Evolutionary conservation across 1,284 basidiomycete genomes (phyloP), one percentile per base, ranked within the genome.

Genomic region (Xanthoconium separans): DNA sequence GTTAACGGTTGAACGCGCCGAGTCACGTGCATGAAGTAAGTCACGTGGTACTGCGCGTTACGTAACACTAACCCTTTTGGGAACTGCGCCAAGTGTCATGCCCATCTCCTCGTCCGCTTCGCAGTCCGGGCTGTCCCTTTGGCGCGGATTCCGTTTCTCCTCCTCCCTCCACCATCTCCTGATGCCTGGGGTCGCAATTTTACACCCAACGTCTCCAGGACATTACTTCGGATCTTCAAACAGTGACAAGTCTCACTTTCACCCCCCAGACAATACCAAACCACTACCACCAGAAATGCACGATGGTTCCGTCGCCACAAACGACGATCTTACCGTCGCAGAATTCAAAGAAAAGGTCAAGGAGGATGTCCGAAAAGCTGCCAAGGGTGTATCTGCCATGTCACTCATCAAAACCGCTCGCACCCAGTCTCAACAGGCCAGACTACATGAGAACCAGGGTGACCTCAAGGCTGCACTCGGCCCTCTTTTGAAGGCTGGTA

Each of bases 321-420:
- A 53, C 18, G 62, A 60, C 27, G 61, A 71, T 51, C 66, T 77
- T 57, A 77, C 79, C n/a, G 77, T 84, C 50, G 70, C 77, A 37
- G 84, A 86, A 55, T 83, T 90, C 65, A 88, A 87, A 68, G 75
- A 77, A 49, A 80, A 74, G 63, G 84, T 82, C 11, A 84, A 77
- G 65, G 81, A 82, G 51, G 72, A 76, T 44, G 83, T 82, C 15
- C 73, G 76, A 47, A 79, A 73, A 54, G 76, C 78, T 54, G 78
- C 81, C 31, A 75, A 73, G 55, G 82, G 83, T 16, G 77, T 77
- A 44, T 81, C 85, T 6, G 72, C 83, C 13, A 64, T 79, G 33
- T 71, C 77, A 9, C 76, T 89, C 59, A 79, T 90, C 70, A 78
- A 74, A 61, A 69, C 74, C n/a, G 87, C 87, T 13, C 76, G 80